Conservation (phyloP, 768 basidiomycete species). For the Podaxis rugospora region DNA sequence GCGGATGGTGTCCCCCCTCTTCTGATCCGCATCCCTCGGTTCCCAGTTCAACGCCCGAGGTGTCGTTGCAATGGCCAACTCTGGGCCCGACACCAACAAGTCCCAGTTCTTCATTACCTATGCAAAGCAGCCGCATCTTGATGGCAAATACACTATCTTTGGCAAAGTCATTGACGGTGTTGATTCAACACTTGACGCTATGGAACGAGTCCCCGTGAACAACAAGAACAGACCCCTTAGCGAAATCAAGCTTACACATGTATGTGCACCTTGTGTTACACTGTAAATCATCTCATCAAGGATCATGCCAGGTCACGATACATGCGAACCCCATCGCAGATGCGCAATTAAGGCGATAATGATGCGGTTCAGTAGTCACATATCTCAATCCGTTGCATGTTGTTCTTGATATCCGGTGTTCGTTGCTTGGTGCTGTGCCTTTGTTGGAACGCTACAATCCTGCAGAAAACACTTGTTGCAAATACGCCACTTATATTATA, state of each 20-base stretch:
- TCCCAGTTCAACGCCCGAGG: slow-evolving; percentile 90
- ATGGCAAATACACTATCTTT: slow-evolving; percentile 92
- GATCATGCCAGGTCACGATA: slow-evolving; percentile 60
- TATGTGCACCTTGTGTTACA: slow-evolving; percentile 32
- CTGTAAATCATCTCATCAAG: slow-evolving; percentile 6
- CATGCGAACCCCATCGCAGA: slow-evolving; percentile 97
- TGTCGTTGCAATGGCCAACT: slow-evolving; percentile 97
- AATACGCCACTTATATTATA: neutral
- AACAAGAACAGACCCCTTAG: slow-evolving; percentile 83
- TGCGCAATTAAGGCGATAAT: slow-evolving; percentile 40
- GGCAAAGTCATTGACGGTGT: slow-evolving; percentile 98
- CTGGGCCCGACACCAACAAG: slow-evolving; percentile 92
- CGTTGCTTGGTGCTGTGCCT: neutral
- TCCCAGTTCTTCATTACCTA: slow-evolving; percentile 89
- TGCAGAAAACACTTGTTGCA: neutral
- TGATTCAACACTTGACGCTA: slow-evolving; percentile 91
- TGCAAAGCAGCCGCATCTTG: slow-evolving; percentile 89
- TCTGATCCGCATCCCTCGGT: slow-evolving; percentile 18
- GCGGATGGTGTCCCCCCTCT: slow-evolving; percentile 12
- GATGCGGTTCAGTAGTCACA: slow-evolving; percentile 16
- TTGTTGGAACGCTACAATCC: neutral
- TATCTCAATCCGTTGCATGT: neutral
- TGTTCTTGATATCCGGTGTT: neutral
- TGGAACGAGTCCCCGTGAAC: slow-evolving; percentile 90
- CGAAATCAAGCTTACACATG: slow-evolving; percentile 80